These are phyloP conservation scores for Agrocybe chaxingu DNA, from an alignment of 768 basidiomycete genomes.

Conservation along the genomic window DNA sequence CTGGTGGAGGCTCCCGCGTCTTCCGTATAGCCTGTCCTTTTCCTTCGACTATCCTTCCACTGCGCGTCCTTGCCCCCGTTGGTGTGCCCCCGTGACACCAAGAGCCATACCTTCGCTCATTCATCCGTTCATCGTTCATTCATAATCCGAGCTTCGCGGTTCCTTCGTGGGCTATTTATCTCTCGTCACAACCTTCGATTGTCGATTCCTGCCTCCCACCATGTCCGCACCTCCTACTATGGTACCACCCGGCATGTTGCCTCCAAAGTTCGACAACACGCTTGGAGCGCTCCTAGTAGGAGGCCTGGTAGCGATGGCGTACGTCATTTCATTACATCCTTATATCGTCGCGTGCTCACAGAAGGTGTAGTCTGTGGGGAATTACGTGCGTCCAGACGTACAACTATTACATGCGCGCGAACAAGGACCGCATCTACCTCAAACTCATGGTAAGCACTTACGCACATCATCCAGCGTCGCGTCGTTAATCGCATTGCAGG, in stretches of 20 bases:
- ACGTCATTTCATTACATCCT: constrained; percentile 14
- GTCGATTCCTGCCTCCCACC: not conserved
- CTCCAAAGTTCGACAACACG: constrained; percentile 39
- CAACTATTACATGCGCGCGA: constrained; percentile 41
- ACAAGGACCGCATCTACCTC: constrained; percentile 17
- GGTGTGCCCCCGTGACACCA: too few relatives aligned
- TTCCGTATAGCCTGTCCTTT: too few relatives aligned
- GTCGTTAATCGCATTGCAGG: constrained; percentile 14
- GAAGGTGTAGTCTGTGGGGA: constrained; percentile 48
- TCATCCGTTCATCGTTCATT: not conserved
- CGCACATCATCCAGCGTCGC: not conserved
- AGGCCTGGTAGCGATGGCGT: constrained; percentile 52
- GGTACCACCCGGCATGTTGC: not conserved
- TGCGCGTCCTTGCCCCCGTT: too few relatives aligned
- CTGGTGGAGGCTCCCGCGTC: too few relatives aligned
- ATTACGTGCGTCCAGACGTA: constrained; percentile 53
- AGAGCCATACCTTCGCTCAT: not conserved
- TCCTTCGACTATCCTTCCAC: too few relatives aligned
- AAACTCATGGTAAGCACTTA: constrained; percentile 34
- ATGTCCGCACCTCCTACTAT: constrained; percentile 6
- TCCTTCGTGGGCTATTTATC: not conserved
- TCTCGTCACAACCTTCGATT: not conserved
- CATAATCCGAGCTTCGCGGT: not conserved
- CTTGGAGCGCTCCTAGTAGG: constrained; percentile 56
- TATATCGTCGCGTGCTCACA: not conserved